Base-by-base conservation (phyloP, 2,329 filamentous ascomycete genomes). In the Ceratocystis harringtonii region DNA sequence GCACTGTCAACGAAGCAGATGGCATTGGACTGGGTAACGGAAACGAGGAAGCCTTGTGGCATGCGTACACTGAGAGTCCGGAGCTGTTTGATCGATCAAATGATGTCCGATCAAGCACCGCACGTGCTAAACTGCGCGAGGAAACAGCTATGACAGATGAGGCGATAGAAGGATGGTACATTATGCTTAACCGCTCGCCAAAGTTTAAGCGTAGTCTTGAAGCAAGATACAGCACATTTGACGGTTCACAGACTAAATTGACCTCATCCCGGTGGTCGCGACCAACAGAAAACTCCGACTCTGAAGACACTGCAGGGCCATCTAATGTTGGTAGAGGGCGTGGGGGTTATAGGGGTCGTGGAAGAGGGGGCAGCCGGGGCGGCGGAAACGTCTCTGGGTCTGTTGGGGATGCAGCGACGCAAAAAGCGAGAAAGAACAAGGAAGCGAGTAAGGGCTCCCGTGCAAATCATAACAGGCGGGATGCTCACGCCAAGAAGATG, bases 91-190 rank as follows among this genome's bases (percentile, higher is more conserved):
- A 79, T 4, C 82, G 92, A 19, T 88, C 92, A 67, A 80, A 85
- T 1, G 80, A 81, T 4, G 90, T 88, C 10, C 80, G 90, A 64
- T 28, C 55, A 10, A 28, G 43, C 8, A 79, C 80, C 25, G 77
- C 81, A 1, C 81, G 94, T 48, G 75, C 74, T 5, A 81, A 81
- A 43, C 73, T 99, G 61, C 88, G 86, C 70, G 80, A 81, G 25
- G 85, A 91, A 67, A 95, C 90, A 0, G 87, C 87, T 3, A 90
- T 96, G 90, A 91, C 90, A 0, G 92, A 97, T 70, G 92, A 97
- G 75, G 86, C 88, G 2, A 87, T 99, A 43, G 94, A 97, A 75
- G 94, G 94, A 4, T 99, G 92, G 92, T 90, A 83, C 0, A 77
- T 96, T 61, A 95, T 97, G 89, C 76, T 96, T 6, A 77, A 79